These are phyloP conservation scores for Trametes sp. DNA, from an alignment of 1,284 basidiomycete genomes.

Conservation along the genomic window DNA sequence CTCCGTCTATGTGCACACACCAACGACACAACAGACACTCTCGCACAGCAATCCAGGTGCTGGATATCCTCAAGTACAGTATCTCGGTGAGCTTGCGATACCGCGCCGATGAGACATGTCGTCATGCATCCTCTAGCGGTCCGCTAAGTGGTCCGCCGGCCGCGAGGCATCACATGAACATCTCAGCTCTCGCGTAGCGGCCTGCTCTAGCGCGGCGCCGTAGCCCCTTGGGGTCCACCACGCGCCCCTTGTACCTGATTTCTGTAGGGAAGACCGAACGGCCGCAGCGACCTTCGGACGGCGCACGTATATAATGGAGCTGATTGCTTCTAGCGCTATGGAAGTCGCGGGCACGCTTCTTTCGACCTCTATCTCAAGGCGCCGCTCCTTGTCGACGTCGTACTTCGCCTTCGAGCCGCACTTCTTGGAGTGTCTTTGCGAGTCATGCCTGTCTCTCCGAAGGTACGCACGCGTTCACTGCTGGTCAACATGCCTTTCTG, in stretches of 20 bases:
- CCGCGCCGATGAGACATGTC: too few relatives aligned
- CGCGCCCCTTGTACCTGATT: constrained; percentile 10
- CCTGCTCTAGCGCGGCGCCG: not conserved
- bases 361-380: not conserved
- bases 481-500: too few relatives aligned
- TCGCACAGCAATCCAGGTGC: too few relatives aligned
- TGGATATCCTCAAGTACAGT: too few relatives aligned
- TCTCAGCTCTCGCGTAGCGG: not conserved
- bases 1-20: too few relatives aligned
- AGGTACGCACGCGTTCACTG: constrained; percentile 19
- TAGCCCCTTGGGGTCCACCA: not conserved
- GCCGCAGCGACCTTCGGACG: constrained; percentile 16
- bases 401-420: not conserved
- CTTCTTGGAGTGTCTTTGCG: not conserved
- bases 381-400: not conserved
- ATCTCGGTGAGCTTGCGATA: too few relatives aligned
- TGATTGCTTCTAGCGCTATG: not conserved
- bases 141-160: not conserved
- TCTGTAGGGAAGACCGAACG: not conserved
- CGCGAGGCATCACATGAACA: constrained; percentile 20
- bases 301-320: constrained; percentile 13
- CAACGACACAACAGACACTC: too few relatives aligned
- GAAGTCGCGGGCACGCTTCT: constrained; percentile 4
- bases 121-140: constrained; percentile 13
- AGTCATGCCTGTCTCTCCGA: constrained; percentile 35